Evolutionary conservation across 2,329 filamentous ascomycete species (phyloP).

Genomic region (Phaeoacremonium minimum): DNA sequence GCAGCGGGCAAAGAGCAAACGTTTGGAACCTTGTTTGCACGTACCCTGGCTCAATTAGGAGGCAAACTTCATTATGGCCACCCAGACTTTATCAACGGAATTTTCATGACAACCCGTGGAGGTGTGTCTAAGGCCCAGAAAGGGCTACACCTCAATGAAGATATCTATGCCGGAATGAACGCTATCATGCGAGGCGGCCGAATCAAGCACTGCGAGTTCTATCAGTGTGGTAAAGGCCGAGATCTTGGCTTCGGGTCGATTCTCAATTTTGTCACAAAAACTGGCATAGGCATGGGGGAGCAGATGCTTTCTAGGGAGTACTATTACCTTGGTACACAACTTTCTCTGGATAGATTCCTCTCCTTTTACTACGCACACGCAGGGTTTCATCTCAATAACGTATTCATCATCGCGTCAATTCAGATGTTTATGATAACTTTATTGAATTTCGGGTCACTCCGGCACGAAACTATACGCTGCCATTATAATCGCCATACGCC

Average conservation of each 20-base stretch:
- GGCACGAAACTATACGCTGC: slow-evolving; percentile 84
- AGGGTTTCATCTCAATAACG: slow-evolving; percentile 99
- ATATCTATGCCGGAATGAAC: slow-evolving; percentile 99
- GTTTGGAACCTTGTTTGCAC: slow-evolving; percentile 95
- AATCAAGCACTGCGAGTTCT: slow-evolving; percentile 99
- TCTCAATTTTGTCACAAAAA: slow-evolving; percentile 99
- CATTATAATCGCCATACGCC: slow-evolving; percentile 80
- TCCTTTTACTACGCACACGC: slow-evolving; percentile 99
- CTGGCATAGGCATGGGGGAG: slow-evolving; percentile 99
- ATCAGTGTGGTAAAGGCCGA: slow-evolving; percentile 99
- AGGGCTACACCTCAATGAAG: slow-evolving; percentile 95
- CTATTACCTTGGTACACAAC: slow-evolving; percentile 96
- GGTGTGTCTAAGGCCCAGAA: slow-evolving; percentile 99
- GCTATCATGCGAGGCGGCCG: slow-evolving; percentile 90
- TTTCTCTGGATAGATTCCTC: slow-evolving; percentile 93
- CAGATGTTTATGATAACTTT: slow-evolving; percentile 96
- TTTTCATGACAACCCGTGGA: slow-evolving; percentile 98
- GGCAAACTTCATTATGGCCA: slow-evolving; percentile 99
- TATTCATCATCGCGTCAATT: slow-evolving; percentile 98
- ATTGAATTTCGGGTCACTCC: slow-evolving; percentile 82
- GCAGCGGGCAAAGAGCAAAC: slow-evolving; percentile 99
- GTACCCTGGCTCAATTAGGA: slow-evolving; percentile 93
- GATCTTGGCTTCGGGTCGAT: slow-evolving; percentile 99
- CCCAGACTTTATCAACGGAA: slow-evolving; percentile 98
- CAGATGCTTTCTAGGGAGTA: slow-evolving; percentile 98